Base-by-base conservation (phyloP, 805 yeast genomes). In the Wickerhamomyces rabaulensis region DNA sequence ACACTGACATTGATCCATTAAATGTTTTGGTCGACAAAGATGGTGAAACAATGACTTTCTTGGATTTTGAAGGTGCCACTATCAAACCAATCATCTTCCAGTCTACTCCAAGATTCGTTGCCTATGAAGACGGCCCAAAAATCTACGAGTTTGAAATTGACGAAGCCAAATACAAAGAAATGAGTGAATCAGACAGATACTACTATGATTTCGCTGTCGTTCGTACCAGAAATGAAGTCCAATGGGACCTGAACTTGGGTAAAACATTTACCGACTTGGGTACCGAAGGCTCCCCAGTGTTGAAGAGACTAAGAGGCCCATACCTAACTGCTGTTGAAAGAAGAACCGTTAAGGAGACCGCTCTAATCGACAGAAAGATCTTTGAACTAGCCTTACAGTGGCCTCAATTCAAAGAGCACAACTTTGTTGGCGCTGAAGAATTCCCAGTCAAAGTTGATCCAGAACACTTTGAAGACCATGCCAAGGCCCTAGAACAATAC, bases 1-100 rank as follows among this genome's bases (percentile, higher is more conserved):
- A 82, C 52, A 92, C 97, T 6, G 98, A 94, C 63, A 68, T 94
- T 54, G 95, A 89, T 63, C 98, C 99, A 20, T 74, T 91, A 78
- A 92, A 92, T 61, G 87, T 88, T 9, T 71, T 90, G 37, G 49
- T 51, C 40, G 63, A 75, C 21, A 65, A 66, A n/a, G 68, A 73
- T 12, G 65, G 60, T 10, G 65, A 59, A 23, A 69, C 70, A 17
- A 16, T 33, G 36, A 77, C 74, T 57, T 80, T 90, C 51, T 61
- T 90, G 45, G 99, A 92, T 67, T 84, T 91, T 61, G 98, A 94
- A 68, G 82, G 84, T 56, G 65, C 91, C 10, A 65, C 82, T 16
- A 80, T 89, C 52, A 86, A 87, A 62, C 98, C 99, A 42, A 86
- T 86, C 58, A 70, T 88, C 42, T 76, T 88, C 54, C 83, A 83